phyloP scores from a whole-genome alignment of 805 yeast genomes.

The Starmerella kuoi region DNA sequence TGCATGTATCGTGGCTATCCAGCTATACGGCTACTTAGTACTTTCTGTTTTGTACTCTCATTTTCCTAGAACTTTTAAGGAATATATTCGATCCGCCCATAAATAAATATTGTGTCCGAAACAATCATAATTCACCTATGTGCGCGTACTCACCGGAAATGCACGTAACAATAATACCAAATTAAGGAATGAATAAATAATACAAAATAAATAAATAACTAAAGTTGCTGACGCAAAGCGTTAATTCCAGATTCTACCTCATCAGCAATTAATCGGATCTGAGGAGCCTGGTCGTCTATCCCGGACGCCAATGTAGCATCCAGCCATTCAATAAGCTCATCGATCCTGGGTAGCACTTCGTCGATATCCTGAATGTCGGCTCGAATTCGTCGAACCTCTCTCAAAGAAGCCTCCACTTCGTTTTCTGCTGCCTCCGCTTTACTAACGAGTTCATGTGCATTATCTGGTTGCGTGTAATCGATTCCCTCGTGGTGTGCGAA shows the following conservation, averaged over 20 bases:
- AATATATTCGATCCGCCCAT: too few species aligned
- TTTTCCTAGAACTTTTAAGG: too few species aligned
- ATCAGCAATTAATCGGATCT: conserved; percentile 1
- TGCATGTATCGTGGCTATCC: too few species aligned
- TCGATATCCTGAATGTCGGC: conserved; percentile 1
- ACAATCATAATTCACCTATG: too few species aligned
- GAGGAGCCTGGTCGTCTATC: neutral
- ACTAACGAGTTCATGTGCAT: conserved; percentile 4
- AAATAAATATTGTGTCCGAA: too few species aligned
- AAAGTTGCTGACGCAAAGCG: neutral
- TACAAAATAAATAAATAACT: conserved; percentile 1
- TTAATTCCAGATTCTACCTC: neutral
- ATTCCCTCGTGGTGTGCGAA: conserved; percentile 16
- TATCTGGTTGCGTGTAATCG: conserved; percentile 12
- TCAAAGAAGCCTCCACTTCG: conserved; percentile 1
- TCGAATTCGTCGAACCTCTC: conserved; percentile 1
- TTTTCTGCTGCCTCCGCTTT: conserved; percentile 1
- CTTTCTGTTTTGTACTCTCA: too few species aligned
- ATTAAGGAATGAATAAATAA: too few species aligned
- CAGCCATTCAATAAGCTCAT: conserved; percentile 6
- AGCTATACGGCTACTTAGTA: too few species aligned
- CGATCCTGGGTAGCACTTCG: neutral
- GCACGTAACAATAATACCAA: too few species aligned
- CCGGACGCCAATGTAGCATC: conserved; percentile 4
- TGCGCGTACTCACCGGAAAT: too few species aligned